Evolutionary conservation across 176 grass and related monocot species (phyloP).

Genomic region (Oryza meyeriana): DNA sequence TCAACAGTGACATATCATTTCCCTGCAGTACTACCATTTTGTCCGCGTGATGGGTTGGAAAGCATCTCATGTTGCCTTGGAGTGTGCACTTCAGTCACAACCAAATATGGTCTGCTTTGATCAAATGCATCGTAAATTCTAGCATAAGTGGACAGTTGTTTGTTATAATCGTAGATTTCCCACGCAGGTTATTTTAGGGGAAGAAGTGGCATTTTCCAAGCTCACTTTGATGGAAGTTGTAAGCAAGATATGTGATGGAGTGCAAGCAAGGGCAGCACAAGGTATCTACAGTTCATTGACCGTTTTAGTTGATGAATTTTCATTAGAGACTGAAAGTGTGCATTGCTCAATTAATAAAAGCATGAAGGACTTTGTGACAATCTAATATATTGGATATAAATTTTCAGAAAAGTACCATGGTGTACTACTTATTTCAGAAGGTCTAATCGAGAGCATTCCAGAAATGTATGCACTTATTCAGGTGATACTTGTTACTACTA

Average conservation of each 20-base stretch:
- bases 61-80: constrained; percentile 70
- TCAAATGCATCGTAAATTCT: not conserved
- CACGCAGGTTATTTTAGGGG: constrained; percentile 62
- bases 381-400: not conserved
- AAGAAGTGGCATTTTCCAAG: constrained; percentile 74
- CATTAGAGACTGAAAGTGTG: not conserved
- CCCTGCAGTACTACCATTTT: constrained; percentile 66
- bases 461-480: constrained; percentile 79
- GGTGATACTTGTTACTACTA: constrained; percentile 35
- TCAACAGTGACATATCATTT: not conserved
- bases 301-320: not conserved
- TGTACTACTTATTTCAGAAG: constrained; percentile 69
- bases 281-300: constrained; percentile 30
- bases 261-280: constrained; percentile 68
- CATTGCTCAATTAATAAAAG: not conserved
- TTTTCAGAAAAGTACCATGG: constrained; percentile 70
- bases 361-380: not conserved
- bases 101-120: constrained; percentile 67
- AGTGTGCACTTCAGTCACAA: constrained; percentile 79
- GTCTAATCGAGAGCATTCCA: constrained; percentile 69
- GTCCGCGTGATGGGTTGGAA: constrained; percentile 71
- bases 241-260: constrained; percentile 73
- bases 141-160: not conserved
- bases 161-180: not conserved
- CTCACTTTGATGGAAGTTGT: constrained; percentile 63